Percentiles rank a stretch among this genome's conserved stretches.
Conservation (phyloP, 805 yeast species). For the Scheffersomyces ergatensis region DNA sequence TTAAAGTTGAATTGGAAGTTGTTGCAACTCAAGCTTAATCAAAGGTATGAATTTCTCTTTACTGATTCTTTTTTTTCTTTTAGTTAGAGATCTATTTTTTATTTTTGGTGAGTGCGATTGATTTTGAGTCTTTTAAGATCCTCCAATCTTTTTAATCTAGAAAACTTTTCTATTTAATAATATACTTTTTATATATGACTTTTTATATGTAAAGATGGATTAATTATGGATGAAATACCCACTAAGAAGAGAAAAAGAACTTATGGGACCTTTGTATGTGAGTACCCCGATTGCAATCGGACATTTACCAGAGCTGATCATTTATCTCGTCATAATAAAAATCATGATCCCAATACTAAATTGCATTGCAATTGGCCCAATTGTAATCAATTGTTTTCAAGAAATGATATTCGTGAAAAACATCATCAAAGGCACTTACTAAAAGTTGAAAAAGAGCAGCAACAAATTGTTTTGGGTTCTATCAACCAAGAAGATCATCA, state of each 20-base stretch:
- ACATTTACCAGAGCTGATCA: slow-evolving; percentile 59
- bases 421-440: slow-evolving; percentile 14
- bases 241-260: slow-evolving; percentile 15
- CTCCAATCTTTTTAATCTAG: no score
- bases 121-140: no score
- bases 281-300: slow-evolving; percentile 47
- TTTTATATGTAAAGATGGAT: not conserved
- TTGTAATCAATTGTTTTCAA: slow-evolving; percentile 14
- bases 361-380: slow-evolving; percentile 15
- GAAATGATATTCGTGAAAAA: slow-evolving; percentile 21
- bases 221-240: not conserved
- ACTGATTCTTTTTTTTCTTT: no score
- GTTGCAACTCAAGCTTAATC: slow-evolving; percentile 36
- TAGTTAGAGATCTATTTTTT: no score
- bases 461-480: not conserved
- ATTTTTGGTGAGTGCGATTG: no score
- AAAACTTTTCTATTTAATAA: no score
- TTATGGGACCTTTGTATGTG: slow-evolving; percentile 30
- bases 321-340: slow-evolving; percentile 58
- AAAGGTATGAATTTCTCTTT: no score
- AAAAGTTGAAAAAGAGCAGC: slow-evolving; percentile 1
- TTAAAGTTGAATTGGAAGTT: slow-evolving; percentile 53
- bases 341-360: slow-evolving; percentile 34
- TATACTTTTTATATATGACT: no score
- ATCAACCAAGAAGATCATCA: not conserved